These are phyloP conservation scores for Eucalyptus viminalis DNA, from an alignment of 345 rosid genomes.

Conservation along the genomic window DNA sequence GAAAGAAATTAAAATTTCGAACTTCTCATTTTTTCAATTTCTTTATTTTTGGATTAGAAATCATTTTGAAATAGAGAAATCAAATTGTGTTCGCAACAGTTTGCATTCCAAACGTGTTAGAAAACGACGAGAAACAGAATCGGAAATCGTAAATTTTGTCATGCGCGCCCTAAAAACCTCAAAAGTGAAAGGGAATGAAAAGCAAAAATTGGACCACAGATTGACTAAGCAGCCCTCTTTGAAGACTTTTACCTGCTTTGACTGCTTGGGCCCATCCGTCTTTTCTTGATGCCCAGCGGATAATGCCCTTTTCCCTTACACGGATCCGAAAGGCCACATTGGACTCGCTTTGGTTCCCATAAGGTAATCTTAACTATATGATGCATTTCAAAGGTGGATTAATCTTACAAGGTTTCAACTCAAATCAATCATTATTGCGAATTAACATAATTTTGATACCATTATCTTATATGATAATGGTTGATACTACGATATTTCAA, in stretches of 20 bases:
- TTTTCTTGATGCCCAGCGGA: not conserved
- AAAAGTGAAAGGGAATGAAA: not conserved
- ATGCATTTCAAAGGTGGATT: fast-evolving
- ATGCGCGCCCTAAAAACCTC: not conserved
- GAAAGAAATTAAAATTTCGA: no score
- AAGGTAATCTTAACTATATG: not conserved
- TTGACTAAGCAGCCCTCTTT: not conserved
- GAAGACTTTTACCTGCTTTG: not conserved
- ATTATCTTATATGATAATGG: not conserved
- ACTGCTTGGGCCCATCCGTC: not conserved
- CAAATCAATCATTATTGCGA: not conserved
- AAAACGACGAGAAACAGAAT: no score
- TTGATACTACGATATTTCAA: not conserved
- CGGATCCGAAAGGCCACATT: not conserved
- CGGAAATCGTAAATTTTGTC: no score
- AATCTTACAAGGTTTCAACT: not conserved
- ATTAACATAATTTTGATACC: not conserved
- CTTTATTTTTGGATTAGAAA: no score
- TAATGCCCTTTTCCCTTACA: not conserved
- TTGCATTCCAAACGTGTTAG: no score
- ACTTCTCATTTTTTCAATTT: no score
- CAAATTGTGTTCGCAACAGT: no score
- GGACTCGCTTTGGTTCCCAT: not conserved
- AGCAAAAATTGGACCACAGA: not conserved
- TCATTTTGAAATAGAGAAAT: no score